Evolutionary conservation across 192 early-diverging fungal species (phyloP), one percentile per base, ranked within the genome.

Genomic region (Ambispora gerdemannii): DNA sequence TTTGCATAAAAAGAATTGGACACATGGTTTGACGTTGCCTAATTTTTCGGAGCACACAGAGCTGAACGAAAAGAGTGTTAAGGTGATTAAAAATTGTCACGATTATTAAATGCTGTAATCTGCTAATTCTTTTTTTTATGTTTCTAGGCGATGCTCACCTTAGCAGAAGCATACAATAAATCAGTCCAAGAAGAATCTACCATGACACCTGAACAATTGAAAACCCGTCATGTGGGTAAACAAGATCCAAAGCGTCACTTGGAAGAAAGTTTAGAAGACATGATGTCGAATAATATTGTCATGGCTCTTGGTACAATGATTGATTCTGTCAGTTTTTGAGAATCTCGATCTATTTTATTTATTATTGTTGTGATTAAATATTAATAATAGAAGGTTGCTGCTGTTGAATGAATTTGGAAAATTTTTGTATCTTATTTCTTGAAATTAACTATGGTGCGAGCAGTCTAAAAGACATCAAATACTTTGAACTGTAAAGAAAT

Each of bases 201-300:
- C 15, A 83, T 99, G 89, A 93, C 93, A 13, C 74, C 89, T 1
- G 92, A 98, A 52, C 92, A 98, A 81, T 89, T 99, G 34, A 92
- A 95, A 80, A 98, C 92, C 10, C 94, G 98, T 35, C 98, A 99
- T 77, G 95, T 99, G n/a, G 98, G 98, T 34, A 99, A 99, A 77
- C 95, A 99, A 80, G 98, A 99, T 75, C 98, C 98, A 17, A 99
- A 99, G 84, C 88, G 95, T 73, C 98, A 99, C 79, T 80, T 99
- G 72, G 94, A 96, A 78, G 88, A 92, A 35, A 95, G 89, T 30
- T 93, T 97, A 2, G 95, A 97, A 71, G 81, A 85, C 30, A 87
- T 90, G 33, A 98, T 99, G 96, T 85, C 90, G 63, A 88, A 90
- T 76, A 99, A 97, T 76, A 97, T 99, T 83, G 93, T 99, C 4